Evolutionary conservation across 495 filamentous ascomycete species (phyloP), one percentile per base, ranked within the genome.

Genomic region (Cercophora newfieldiana): DNA sequence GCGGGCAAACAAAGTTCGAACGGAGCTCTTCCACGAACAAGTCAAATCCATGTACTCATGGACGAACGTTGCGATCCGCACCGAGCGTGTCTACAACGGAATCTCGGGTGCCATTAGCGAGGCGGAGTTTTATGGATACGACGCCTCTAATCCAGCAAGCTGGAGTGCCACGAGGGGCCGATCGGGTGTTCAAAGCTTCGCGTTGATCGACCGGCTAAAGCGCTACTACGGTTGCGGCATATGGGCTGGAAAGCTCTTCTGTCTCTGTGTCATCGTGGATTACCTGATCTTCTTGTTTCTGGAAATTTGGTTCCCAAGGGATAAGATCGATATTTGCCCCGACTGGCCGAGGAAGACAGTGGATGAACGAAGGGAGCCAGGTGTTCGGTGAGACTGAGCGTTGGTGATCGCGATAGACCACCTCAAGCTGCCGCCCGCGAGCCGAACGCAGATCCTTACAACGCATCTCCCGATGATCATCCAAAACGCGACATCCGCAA

Each of bases 221-320:
- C 79, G 94, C 26, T 98, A 99, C 72, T 99, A 98, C 72, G 95
- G 95, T n/a, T 99, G 95, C 72, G 95, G 95, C n/a, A 93, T 98
- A 47, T 99, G 95, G 95, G 95, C 95, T 10, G 95, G 95, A 7
- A 99, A 99, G 78, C 78, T 99, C 24, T 99, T 99, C 73, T 97
- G 94, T 70, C 78, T 99, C 1, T 97, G 93, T 66, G 94, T 94
- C 18, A 88, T 97, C 66, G 90, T 99, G 53, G 95, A 99, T 73
- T 97, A 94, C 70, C 74, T 99, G 66, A 81, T 99, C 56, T 96
- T 90, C 67, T 82, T 96, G 29, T 86, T 94, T 60, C 79, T 97
- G 50, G 96, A 98, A 76, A 85, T 96, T 78, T 90, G 87, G 79
- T 94, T 89, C 63, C 96, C 95, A 0, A 83, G 94, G 58, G 87